Evolutionary conservation across 805 yeast species (phyloP).

Genomic region (Saccharomycopsis babjevae): DNA sequence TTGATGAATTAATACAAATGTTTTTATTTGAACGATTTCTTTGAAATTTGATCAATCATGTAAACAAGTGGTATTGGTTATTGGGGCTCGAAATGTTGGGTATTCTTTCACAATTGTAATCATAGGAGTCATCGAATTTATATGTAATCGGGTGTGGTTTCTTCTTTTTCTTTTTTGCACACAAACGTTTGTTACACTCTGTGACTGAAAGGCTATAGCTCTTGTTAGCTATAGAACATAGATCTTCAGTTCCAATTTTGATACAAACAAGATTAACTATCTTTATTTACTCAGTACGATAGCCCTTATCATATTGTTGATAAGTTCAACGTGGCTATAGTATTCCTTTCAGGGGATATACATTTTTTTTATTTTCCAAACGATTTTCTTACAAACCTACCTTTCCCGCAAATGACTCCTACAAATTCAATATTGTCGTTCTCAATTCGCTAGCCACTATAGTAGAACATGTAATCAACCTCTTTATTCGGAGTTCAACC

Average conservation of each 20-base stretch:
- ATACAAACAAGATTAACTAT: constrained; percentile 1
- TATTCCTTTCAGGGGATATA: constrained; percentile 1
- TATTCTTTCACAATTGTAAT: neutral
- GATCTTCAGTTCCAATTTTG: constrained; percentile 1
- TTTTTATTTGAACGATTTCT: constrained; percentile 1
- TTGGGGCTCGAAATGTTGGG: neutral
- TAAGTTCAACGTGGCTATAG: neutral
- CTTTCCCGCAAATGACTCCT: too few species aligned
- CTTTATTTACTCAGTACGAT: constrained; percentile 1
- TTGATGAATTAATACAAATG: constrained; percentile 1
- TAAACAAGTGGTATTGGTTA: neutral
- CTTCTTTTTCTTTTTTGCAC: neutral
- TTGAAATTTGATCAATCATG: neutral
- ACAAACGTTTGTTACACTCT: neutral
- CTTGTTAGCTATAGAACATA: neutral
- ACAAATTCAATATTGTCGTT: too few species aligned
- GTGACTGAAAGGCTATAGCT: neutral
- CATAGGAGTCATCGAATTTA: neutral
- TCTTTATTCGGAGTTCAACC: too few species aligned
- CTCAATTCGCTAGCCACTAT: too few species aligned
- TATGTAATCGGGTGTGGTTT: neutral
- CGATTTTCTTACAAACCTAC: too few species aligned
- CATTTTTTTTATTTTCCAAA: neutral
- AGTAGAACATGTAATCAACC: too few species aligned
- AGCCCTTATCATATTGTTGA: neutral